Conservation (phyloP, 768 basidiomycete genomes). For the Ramaria rubella region DNA sequence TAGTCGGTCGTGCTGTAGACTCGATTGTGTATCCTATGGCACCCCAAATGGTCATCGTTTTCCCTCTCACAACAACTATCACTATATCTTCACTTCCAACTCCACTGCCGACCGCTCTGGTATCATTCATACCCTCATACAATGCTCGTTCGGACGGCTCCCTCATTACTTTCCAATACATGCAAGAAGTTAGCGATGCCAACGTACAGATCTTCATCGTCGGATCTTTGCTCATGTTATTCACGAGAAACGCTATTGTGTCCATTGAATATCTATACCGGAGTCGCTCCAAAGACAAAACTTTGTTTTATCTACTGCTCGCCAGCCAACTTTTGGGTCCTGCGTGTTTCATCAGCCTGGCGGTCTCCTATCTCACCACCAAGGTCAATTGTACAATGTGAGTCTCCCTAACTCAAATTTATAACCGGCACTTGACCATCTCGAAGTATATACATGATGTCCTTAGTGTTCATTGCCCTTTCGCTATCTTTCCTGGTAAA, state of each 20-base stretch:
- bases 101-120: slow-evolving; percentile 28
- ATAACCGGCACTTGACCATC: background rate
- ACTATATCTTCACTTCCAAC: slow-evolving; percentile 42
- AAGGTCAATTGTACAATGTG: background rate
- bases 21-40: background rate
- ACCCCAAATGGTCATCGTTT: slow-evolving; percentile 37
- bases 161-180: slow-evolving; percentile 42
- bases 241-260: slow-evolving; percentile 45
- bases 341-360: slow-evolving; percentile 35
- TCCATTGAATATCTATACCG: slow-evolving; percentile 46
- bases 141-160: slow-evolving; percentile 48
- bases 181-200: slow-evolving; percentile 35
- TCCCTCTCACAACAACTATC: slow-evolving; percentile 44
- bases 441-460: background rate
- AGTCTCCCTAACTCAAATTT: background rate
- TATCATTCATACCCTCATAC: slow-evolving; percentile 43
- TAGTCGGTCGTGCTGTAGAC: background rate
- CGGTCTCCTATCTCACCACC: slow-evolving; percentile 27
- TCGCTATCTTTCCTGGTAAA: background rate
- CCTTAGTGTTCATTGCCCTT: background rate
- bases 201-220: slow-evolving; percentile 40
- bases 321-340: slow-evolving; percentile 49
- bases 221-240: slow-evolving; percentile 45
- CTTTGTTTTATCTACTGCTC: slow-evolving; percentile 50
- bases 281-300: slow-evolving; percentile 51